Evolutionary conservation across 345 rosid species (phyloP).

Genomic region (Salix arbutifolia): DNA sequence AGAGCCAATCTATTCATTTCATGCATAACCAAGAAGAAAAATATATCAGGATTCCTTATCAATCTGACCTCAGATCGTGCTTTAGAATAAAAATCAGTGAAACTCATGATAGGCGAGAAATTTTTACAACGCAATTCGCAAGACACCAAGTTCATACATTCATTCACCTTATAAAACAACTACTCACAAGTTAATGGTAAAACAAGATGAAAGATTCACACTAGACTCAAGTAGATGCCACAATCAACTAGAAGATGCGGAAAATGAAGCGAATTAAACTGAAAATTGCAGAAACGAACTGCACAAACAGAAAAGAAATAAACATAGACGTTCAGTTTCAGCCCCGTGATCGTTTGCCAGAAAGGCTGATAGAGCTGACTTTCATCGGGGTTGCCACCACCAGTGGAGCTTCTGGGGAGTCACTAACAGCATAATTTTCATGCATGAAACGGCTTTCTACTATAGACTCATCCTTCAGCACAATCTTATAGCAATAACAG

Average conservation of each 20-base stretch:
- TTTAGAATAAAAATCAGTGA: too few relatives aligned
- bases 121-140: not conserved
- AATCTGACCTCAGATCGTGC: too few relatives aligned
- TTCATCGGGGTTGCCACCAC: slow-evolving; percentile 94
- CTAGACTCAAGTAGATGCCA: not conserved
- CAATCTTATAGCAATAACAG: slow-evolving; percentile 89
- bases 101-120: too few relatives aligned
- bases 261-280: not conserved
- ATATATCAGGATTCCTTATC: too few relatives aligned
- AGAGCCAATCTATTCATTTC: too few relatives aligned
- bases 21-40: too few relatives aligned
- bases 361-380: slow-evolving; percentile 91
- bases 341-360: slow-evolving; percentile 46
- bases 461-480: slow-evolving; percentile 87
- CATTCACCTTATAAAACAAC: not conserved
- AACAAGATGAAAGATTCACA: not conserved
- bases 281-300: slow-evolving; percentile 10
- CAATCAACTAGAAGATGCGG: not conserved
- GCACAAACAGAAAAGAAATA: not conserved
- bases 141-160: not conserved
- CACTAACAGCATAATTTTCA: slow-evolving; percentile 58
- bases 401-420: slow-evolving; percentile 91
- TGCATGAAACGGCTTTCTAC: slow-evolving; percentile 96
- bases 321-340: slow-evolving; percentile 10
- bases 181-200: not conserved